phyloP scores from a whole-genome alignment of 2,329 filamentous ascomycete genomes.

The Fusarium sambucinum region DNA sequence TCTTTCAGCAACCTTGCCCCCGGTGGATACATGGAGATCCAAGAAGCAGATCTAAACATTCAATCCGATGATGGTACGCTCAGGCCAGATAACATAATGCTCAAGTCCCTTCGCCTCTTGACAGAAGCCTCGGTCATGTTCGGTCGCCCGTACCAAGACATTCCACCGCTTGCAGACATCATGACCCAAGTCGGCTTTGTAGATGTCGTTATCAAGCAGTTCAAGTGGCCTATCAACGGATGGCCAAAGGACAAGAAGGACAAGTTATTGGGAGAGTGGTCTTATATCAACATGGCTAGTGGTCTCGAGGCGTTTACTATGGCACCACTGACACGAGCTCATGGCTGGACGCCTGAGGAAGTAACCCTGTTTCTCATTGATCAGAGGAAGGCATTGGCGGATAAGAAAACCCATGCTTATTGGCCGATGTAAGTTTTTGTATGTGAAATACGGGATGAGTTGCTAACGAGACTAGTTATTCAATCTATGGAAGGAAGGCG shows the following conservation, averaged over 20 bases:
- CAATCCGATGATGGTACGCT: constrained; percentile 41
- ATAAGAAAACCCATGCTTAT: constrained; percentile 22
- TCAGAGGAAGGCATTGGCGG: constrained; percentile 27
- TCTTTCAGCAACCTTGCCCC: constrained; percentile 32
- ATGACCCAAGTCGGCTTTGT: constrained; percentile 40
- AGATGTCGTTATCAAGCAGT: constrained; percentile 26
- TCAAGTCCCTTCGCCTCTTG: constrained; percentile 37
- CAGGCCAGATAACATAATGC: constrained; percentile 29
- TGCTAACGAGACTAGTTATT: constrained; percentile 9
- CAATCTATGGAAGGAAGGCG: constrained; percentile 23
- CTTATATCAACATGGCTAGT: constrained; percentile 19
- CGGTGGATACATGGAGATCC: constrained; percentile 37
- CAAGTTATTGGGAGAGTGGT: constrained; percentile 38
- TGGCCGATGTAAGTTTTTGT: constrained; percentile 26
- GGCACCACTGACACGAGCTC: constrained; percentile 31
- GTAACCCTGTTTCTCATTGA: constrained; percentile 27
- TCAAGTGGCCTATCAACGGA: constrained; percentile 40
- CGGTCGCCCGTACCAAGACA: constrained; percentile 30
- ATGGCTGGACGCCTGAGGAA: constrained; percentile 28
- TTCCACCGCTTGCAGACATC: constrained; percentile 23
- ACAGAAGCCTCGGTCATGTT: constrained; percentile 44
- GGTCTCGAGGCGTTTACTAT: constrained; percentile 40
- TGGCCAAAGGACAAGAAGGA: constrained; percentile 35
- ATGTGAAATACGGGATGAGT: accelerated
- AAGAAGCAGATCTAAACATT: constrained; percentile 30